Base-by-base conservation (phyloP, 805 yeast species). In the Cyberlindnera euphorbiae region DNA sequence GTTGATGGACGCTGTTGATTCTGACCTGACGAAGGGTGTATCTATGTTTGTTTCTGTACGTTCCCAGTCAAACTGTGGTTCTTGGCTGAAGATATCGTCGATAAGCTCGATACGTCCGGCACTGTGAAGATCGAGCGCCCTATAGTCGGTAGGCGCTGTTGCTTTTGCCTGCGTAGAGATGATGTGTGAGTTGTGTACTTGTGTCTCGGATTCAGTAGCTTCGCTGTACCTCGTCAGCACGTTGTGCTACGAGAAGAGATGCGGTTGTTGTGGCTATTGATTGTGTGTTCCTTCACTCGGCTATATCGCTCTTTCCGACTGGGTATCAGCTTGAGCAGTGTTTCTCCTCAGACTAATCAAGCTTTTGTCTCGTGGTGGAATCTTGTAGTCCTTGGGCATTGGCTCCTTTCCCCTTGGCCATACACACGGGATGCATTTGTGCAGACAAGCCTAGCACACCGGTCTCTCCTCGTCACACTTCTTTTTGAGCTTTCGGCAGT, bases 381-480 rank as follows among this genome's bases (percentile, higher is more conserved):
- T 40, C 32, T 36, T 28, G 35, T 47, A 51, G 23, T 39, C 44
- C 11, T 29, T 38, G 1, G 56, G 54, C 28, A 48, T 19, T 12
- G 35, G 35, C 36, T 52, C 47, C 4, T 35, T 39, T 5, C 41
- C 36, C 9, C 36, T 32, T 6, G 58, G 58, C 56, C 58, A 51
- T 2, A 42, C 39, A 36, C 48, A 65, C 36, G 28, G 54, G 47
- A 53, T 39, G 14, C 50, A 39, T 42, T 67, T 66, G 7, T 55
- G 41, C 9, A 51, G 33, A 46, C 79, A 73, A 31, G 65, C 66
- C 8, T 61, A 56, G 41, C 71, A 65, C 39, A 48, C 46, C 7
- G 71, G 70, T 35, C 56, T 66, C 15, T 52, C 57, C 47, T 75
- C 79, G 45, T 75, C 79, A 55, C 84, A 78, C 62, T 77, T 78